Evolutionary conservation across 2,329 filamentous ascomycete species (phyloP).

Genomic region (Conoideocrella luteorostrata): DNA sequence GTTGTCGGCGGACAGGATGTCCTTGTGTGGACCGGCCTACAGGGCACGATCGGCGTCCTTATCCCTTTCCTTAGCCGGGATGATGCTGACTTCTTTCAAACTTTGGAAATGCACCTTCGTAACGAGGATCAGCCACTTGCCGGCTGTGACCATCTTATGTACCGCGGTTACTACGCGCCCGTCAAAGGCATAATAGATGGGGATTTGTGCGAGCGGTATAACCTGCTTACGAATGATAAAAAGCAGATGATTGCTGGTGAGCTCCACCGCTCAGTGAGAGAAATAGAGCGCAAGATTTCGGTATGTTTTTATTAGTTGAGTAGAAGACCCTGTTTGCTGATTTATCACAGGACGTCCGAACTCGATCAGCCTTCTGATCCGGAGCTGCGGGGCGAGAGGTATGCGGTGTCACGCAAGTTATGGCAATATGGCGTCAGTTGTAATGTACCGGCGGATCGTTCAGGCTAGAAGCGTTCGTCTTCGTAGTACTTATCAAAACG

Average conservation of each 20-base stretch:
- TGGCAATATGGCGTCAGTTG: too few species aligned
- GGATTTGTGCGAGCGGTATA: slow-evolving; percentile 89
- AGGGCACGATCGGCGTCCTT: slow-evolving; percentile 88
- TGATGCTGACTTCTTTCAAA: slow-evolving; percentile 97
- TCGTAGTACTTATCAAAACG: too few species aligned
- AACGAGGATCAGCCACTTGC: slow-evolving; percentile 81
- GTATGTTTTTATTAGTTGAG: slow-evolving; percentile 30
- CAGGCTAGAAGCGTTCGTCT: too few species aligned
- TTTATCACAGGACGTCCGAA: slow-evolving; percentile 53
- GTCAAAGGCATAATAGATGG: slow-evolving; percentile 97
- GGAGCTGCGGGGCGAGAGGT: too few species aligned
- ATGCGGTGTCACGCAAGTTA: too few species aligned
- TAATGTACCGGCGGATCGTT: too few species aligned
- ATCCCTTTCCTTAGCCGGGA: slow-evolving; percentile 88
- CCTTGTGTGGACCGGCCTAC: slow-evolving; percentile 86
- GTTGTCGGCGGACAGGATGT: slow-evolving; percentile 89
- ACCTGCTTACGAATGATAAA: slow-evolving; percentile 75
- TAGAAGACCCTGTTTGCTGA: too few species aligned
- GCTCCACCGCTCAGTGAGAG: slow-evolving; percentile 79
- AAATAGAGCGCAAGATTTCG: slow-evolving; percentile 95
- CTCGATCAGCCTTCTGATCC: slow-evolving; percentile 54
- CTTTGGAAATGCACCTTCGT: slow-evolving; percentile 79
- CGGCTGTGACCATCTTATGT: slow-evolving; percentile 92
- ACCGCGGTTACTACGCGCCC: slow-evolving; percentile 90
- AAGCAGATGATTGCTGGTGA: slow-evolving; percentile 94